These are phyloP conservation scores for Termitomyces sp. DNA, from an alignment of 768 basidiomycete species.

Conservation along the genomic window DNA sequence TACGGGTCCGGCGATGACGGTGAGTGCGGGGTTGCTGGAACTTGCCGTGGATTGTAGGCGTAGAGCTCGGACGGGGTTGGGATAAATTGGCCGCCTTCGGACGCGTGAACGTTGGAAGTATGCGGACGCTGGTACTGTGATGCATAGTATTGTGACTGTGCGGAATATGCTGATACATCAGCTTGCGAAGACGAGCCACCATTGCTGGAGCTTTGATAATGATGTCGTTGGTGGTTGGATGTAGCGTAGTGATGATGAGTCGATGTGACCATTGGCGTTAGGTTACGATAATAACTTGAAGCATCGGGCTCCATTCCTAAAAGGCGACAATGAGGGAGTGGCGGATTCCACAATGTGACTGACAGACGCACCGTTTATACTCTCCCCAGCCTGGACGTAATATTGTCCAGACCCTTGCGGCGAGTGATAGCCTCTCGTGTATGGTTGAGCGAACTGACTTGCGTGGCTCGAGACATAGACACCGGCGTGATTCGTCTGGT, in stretches of 20 bases:
- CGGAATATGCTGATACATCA: constrained; percentile 11
- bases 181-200: constrained; percentile 20
- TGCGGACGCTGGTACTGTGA: constrained; percentile 17
- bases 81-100: constrained; percentile 31
- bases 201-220: constrained; percentile 16
- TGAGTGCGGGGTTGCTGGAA: constrained; percentile 19
- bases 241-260: constrained; percentile 28
- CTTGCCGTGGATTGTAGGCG: constrained; percentile 20
- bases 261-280: constrained; percentile 28
- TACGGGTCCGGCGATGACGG: constrained; percentile 19
- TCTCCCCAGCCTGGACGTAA: constrained; percentile 25
- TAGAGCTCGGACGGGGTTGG: constrained; percentile 45
- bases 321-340: background rate
- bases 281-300: constrained; percentile 27
- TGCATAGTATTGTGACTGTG: constrained; percentile 18
- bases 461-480: constrained; percentile 20
- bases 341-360: background rate
- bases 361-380: constrained; percentile 10
- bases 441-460: constrained; percentile 22
- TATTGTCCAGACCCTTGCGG: constrained; percentile 30
- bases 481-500: constrained; percentile 26
- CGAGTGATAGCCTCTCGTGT: constrained; percentile 23
- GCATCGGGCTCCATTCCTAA: constrained; percentile 15
- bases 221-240: constrained; percentile 18
- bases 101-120: constrained; percentile 15